Conservation (phyloP, 1,284 basidiomycete genomes). For the Heterobasidion occidentale region DNA sequence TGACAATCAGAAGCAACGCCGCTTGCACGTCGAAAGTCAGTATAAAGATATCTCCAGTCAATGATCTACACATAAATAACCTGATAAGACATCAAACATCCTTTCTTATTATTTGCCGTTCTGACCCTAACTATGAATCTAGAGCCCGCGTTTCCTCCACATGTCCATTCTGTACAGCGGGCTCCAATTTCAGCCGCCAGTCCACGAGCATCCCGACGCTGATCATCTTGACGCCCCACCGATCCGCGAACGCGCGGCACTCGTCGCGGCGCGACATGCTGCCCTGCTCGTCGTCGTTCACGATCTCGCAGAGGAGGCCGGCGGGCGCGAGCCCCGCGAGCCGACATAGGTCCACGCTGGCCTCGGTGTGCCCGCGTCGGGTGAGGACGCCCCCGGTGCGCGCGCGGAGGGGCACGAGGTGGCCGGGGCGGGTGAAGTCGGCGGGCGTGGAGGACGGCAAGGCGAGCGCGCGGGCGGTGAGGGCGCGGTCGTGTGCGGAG, state of each 20-base stretch:
- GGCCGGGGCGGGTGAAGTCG: conserved; percentile 91
- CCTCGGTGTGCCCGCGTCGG: conserved; percentile 92
- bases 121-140: not conserved
- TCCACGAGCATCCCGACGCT: conserved; percentile 78
- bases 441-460: conserved; percentile 44
- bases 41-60: too few relatives aligned
- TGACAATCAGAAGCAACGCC: too few relatives aligned
- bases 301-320: conserved; percentile 91
- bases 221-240: conserved; percentile 90
- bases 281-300: conserved; percentile 87
- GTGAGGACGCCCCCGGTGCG: conserved; percentile 79
- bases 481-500: conserved; percentile 89
- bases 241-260: conserved; percentile 87
- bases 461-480: conserved; percentile 82
- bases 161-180: not conserved
- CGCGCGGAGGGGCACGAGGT: conserved; percentile 90
- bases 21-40: too few relatives aligned
- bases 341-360: conserved; percentile 81
- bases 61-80: too few relatives aligned
- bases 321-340: conserved; percentile 73
- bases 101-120: not conserved
- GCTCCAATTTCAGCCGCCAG: conserved; percentile 20
- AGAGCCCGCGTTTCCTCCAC: not conserved
- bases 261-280: conserved; percentile 96
- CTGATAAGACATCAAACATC: too few relatives aligned